These are phyloP conservation scores for Insectozyma bohioensis DNA, from an alignment of 1,139 yeast genomes.

Conservation along the genomic window DNA sequence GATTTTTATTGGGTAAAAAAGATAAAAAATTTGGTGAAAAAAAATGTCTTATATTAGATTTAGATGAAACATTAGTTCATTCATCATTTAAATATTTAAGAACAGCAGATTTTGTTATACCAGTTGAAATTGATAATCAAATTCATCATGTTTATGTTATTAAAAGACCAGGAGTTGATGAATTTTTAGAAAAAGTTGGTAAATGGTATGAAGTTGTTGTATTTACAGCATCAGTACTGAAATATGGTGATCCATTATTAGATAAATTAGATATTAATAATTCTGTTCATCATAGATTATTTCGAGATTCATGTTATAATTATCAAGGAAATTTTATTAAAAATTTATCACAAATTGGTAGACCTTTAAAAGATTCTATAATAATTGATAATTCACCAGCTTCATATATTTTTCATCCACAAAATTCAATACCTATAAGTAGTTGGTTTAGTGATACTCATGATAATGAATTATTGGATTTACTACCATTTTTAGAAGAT, in stretches of 20 bases:
- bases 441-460: conserved; percentile 98
- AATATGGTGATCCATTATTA: conserved; percentile 93
- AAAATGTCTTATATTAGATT: conserved; percentile 86
- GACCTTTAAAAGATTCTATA: conserved; percentile 82
- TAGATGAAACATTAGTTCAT: conserved; percentile 96
- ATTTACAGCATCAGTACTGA: conserved; percentile 91
- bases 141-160: conserved; percentile 93
- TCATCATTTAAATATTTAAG: conserved; percentile 89
- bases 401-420: conserved; percentile 94
- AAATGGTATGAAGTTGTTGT: conserved; percentile 91
- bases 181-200: conserved; percentile 81
- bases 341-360: conserved; percentile 88
- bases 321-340: conserved; percentile 91
- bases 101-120: conserved; percentile 93
- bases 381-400: conserved; percentile 98
- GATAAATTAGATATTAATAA: conserved; percentile 78
- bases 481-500: conserved; percentile 88
- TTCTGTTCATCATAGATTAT: conserved; percentile 84
- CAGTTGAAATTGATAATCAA: conserved; percentile 80
- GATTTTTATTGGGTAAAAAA: conserved; percentile 59
- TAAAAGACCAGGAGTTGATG: conserved; percentile 97
- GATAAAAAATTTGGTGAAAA: conserved; percentile 43
- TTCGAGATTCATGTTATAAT: conserved; percentile 69
- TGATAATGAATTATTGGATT: conserved; percentile 90
- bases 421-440: conserved; percentile 96